A percentile compares a stretch with the other conserved stretches of the same genome.
Evolutionary conservation across 352 stramenopile genomes (phyloP).

Genomic region (Phytophthora palmivora): DNA sequence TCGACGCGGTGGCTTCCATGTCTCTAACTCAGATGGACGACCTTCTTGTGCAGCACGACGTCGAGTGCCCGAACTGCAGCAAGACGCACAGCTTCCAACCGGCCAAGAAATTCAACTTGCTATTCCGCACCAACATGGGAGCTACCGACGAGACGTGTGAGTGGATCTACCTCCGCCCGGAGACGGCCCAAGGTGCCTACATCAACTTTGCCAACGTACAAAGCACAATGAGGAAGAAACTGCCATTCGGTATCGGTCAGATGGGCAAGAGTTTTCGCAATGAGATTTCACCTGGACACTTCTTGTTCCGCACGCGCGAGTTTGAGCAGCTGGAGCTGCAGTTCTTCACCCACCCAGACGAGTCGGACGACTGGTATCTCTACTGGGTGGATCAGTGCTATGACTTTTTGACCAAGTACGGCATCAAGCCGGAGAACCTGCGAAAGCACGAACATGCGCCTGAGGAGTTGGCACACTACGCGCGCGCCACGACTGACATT

Average conservation of each 20-base stretch:
- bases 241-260: conserved; percentile 96
- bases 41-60: conserved; percentile 50
- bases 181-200: conserved; percentile 98
- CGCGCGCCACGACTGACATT: conserved; percentile 96
- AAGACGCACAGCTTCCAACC: conserved; percentile 62
- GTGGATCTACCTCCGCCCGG: conserved; percentile 95
- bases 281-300: conserved; percentile 97
- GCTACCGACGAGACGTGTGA: conserved; percentile 89
- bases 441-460: conserved; percentile 92
- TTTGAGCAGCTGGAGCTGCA: conserved; percentile 98
- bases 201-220: conserved; percentile 98
- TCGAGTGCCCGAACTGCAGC: conserved; percentile 68
- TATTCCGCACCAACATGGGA: conserved; percentile 97
- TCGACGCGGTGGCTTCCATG: conserved; percentile 57
- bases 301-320: conserved; percentile 97
- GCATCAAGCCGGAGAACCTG: conserved; percentile 91
- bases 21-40: conserved; percentile 67
- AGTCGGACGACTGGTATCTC: conserved; percentile 80
- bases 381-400: conserved; percentile 95
- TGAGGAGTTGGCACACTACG: conserved; percentile 97
- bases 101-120: conserved; percentile 97
- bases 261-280: conserved; percentile 99
- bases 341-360: conserved; percentile 79
- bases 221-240: conserved; percentile 90
- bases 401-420: conserved; percentile 90